phyloP scores from a whole-genome alignment of 805 yeast species.

The Cyberlindnera maritima region DNA sequence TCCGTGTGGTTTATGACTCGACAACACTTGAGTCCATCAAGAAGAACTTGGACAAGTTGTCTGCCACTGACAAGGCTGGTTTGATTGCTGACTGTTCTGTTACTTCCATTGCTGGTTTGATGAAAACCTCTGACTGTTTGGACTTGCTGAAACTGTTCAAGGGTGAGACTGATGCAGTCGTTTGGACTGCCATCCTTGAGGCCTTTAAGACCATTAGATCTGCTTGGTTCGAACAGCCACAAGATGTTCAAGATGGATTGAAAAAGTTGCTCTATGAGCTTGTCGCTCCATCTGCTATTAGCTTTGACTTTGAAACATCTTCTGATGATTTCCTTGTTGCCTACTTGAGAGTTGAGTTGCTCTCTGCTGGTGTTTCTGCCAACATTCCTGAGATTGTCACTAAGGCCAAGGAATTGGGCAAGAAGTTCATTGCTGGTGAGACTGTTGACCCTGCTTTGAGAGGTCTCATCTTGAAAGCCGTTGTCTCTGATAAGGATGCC shows the following conservation, averaged over 20 bases:
- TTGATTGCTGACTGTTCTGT: conserved; percentile 70
- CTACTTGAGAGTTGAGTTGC: conserved; percentile 62
- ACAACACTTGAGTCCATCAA: conserved; percentile 64
- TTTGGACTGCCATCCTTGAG: conserved; percentile 57
- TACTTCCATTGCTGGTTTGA: conserved; percentile 65
- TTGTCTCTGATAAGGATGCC: conserved; percentile 61
- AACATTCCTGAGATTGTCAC: conserved; percentile 45
- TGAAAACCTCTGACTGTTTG: conserved; percentile 58
- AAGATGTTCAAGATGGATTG: conserved; percentile 43
- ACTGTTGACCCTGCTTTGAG: conserved; percentile 67
- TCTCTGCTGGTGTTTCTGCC: conserved; percentile 54
- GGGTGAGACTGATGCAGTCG: conserved; percentile 57
- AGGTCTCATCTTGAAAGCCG: conserved; percentile 61
- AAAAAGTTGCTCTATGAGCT: conserved; percentile 50
- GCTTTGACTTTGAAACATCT: conserved; percentile 58
- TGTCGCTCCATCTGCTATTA: conserved; percentile 49
- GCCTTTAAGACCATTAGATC: conserved; percentile 44
- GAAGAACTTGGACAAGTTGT: conserved; percentile 48
- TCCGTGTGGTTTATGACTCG: conserved; percentile 66
- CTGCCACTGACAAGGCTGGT: conserved; percentile 74
- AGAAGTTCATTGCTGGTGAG: conserved; percentile 46
- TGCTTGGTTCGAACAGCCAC: conserved; percentile 53
- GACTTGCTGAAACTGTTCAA: conserved; percentile 56
- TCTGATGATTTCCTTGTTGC: conserved; percentile 57
- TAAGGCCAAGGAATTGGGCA: conserved; percentile 43